phyloP scores from a whole-genome alignment of 1,139 yeast genomes.

The Tardiomyces depauwii region DNA sequence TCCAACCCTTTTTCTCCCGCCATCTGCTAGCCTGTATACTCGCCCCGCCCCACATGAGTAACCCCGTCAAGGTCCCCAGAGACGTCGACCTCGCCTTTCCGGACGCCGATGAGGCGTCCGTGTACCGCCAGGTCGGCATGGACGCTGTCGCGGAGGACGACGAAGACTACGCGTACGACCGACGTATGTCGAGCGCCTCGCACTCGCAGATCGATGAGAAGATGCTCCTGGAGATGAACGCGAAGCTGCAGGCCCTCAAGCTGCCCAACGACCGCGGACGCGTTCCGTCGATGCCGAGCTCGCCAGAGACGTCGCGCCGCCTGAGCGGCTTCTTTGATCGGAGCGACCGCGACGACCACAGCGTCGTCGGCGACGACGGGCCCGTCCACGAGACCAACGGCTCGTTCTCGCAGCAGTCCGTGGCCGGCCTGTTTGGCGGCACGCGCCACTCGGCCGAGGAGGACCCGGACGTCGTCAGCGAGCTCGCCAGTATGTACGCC shows the following conservation, averaged over 20 bases:
- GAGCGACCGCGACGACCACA: background rate
- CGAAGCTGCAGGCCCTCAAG: constrained; percentile 50
- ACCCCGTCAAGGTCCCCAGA: too few species aligned
- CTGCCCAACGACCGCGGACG: constrained; percentile 3
- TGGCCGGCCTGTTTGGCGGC: constrained; percentile 17
- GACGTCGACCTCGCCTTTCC: too few species aligned
- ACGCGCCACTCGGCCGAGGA: constrained; percentile 26
- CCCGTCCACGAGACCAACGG: background rate
- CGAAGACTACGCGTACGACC: background rate
- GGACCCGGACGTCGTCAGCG: constrained; percentile 55
- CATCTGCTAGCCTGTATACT: too few species aligned
- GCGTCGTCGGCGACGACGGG: background rate
- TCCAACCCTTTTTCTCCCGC: too few species aligned
- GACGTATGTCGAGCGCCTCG: constrained; percentile 10
- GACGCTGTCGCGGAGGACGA: background rate
- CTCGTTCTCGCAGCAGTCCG: constrained; percentile 14
- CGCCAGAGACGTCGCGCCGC: background rate
- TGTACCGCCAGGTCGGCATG: too few species aligned
- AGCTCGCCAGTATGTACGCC: constrained; percentile 55
- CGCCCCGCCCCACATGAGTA: too few species aligned
- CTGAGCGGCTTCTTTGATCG: background rate
- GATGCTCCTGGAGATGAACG: constrained; percentile 55
- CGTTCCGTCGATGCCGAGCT: constrained; percentile 1
- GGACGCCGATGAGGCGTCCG: too few species aligned
- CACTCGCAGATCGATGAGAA: constrained; percentile 61